Conservation (phyloP, 768 basidiomycete species). For the Pisolithus tinctorius region DNA sequence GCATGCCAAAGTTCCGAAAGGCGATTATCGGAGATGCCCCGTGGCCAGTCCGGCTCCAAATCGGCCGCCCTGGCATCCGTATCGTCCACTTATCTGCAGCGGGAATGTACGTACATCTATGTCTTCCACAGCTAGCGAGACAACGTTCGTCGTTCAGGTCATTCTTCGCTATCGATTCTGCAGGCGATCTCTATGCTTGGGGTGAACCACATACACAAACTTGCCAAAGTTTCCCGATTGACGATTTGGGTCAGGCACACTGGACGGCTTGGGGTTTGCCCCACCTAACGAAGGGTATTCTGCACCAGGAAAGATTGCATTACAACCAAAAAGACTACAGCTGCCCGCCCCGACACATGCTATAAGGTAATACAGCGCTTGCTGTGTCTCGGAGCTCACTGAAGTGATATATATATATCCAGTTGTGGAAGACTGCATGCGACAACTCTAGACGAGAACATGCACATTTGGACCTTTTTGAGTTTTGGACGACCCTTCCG, state of each 20-base stretch:
- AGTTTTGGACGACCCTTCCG: slow-evolving; percentile 77
- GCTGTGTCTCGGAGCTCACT: not conserved
- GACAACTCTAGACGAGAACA: slow-evolving; percentile 51
- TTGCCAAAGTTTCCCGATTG: not conserved
- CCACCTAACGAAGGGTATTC: slow-evolving; percentile 52
- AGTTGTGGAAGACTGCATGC: slow-evolving; percentile 79
- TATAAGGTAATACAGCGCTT: slow-evolving; percentile 47
- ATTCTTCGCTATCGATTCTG: slow-evolving; percentile 78
- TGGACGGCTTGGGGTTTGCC: slow-evolving; percentile 41
- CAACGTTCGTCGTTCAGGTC: slow-evolving; percentile 45
- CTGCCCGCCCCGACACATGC: slow-evolving; percentile 54
- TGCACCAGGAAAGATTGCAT: slow-evolving; percentile 41
- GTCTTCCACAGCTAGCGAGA: slow-evolving; percentile 2
- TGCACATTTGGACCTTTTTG: slow-evolving; percentile 66
- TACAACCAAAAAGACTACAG: slow-evolving; percentile 48
- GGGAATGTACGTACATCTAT: slow-evolving; percentile 56
- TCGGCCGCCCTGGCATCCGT: slow-evolving; percentile 43
- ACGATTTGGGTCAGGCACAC: slow-evolving; percentile 42
- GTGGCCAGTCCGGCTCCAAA: slow-evolving; percentile 54
- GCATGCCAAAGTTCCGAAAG: slow-evolving; percentile 34
- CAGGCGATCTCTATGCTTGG: slow-evolving; percentile 74
- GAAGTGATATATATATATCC: slow-evolving; percentile 2
- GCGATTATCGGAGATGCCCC: slow-evolving; percentile 39
- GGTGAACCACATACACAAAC: slow-evolving; percentile 36
- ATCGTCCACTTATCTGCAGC: slow-evolving; percentile 73